A percentile compares a stretch with the other conserved stretches of the same genome.
Evolutionary conservation across 495 filamentous ascomycete species (phyloP).

Genomic region (Penicillium canescens): DNA sequence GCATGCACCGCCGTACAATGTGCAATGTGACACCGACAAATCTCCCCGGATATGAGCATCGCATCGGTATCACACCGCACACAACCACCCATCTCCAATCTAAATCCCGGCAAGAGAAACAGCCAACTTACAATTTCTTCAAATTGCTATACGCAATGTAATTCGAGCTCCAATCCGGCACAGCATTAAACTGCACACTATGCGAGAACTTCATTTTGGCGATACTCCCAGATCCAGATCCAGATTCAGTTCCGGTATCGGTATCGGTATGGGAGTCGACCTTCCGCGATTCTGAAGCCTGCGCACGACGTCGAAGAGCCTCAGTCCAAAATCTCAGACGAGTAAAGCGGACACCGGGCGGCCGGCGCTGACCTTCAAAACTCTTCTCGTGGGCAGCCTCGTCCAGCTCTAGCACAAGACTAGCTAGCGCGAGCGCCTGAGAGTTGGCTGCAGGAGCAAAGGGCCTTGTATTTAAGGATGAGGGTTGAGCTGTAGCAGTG

Average conservation of each 20-base stretch:
- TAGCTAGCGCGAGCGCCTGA: conserved; percentile 13
- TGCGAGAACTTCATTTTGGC: conserved; percentile 99
- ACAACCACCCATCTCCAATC: neutral
- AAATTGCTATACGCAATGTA: conserved; percentile 98
- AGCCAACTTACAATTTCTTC: conserved; percentile 84
- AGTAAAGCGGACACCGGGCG: conserved; percentile 13
- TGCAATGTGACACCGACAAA: conserved; percentile 27
- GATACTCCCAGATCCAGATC: neutral
- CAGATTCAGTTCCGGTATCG: too few relatives aligned
- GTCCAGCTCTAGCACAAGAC: conserved; percentile 2
- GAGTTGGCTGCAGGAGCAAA: conserved; percentile 15
- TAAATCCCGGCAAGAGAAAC: neutral
- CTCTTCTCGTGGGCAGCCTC: conserved; percentile 17
- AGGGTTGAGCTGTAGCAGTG: too few relatives aligned
- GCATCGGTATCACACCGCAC: conserved; percentile 6
- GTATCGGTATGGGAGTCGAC: conserved; percentile 1
- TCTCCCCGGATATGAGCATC: neutral
- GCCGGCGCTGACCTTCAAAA: conserved; percentile 7
- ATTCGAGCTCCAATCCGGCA: conserved; percentile 96
- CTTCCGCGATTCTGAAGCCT: conserved; percentile 15
- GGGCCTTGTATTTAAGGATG: neutral
- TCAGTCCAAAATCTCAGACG: conserved; percentile 39
- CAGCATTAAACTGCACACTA: conserved; percentile 98
- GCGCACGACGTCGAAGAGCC: conserved; percentile 35
- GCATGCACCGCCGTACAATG: conserved; percentile 1